phyloP scores from a whole-genome alignment of 306 rosid genomes.

The Biancaea sappan region DNA sequence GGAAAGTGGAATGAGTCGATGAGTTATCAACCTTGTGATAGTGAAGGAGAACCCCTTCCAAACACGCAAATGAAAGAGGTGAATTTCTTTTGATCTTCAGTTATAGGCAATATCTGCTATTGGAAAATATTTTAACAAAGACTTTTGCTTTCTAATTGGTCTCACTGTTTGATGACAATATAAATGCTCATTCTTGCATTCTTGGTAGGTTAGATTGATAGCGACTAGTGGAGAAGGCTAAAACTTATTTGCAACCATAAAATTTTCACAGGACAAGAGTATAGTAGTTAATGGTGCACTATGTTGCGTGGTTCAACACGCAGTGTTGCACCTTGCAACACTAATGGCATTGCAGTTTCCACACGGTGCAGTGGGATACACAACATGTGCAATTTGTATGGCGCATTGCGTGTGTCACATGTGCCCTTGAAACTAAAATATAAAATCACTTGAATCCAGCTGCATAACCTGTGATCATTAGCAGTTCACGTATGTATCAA shows the following conservation, averaged over 20 bases:
- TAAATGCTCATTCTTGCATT: neutral
- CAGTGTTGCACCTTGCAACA: too few species aligned
- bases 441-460: too few species aligned
- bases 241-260: neutral
- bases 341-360: too few species aligned
- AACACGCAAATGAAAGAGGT: constrained; percentile 89
- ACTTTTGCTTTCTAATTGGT: constrained; percentile 13
- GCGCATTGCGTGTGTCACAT: too few species aligned
- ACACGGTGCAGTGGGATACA: too few species aligned
- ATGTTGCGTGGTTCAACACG: too few species aligned
- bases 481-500: too few species aligned
- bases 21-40: constrained; percentile 84
- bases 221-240: constrained; percentile 3
- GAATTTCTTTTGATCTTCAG: constrained; percentile 23
- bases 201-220: constrained; percentile 15
- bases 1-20: constrained; percentile 93
- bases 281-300: too few species aligned
- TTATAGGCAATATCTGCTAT: constrained; percentile 14
- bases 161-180: constrained; percentile 24
- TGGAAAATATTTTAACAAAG: neutral
- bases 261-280: constrained; percentile 23
- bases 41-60: constrained; percentile 90
- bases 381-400: too few species aligned
- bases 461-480: too few species aligned
- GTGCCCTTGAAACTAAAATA: too few species aligned